Conservation (phyloP, 176 grass and related monocot species). For the Juncus inflexus region DNA sequence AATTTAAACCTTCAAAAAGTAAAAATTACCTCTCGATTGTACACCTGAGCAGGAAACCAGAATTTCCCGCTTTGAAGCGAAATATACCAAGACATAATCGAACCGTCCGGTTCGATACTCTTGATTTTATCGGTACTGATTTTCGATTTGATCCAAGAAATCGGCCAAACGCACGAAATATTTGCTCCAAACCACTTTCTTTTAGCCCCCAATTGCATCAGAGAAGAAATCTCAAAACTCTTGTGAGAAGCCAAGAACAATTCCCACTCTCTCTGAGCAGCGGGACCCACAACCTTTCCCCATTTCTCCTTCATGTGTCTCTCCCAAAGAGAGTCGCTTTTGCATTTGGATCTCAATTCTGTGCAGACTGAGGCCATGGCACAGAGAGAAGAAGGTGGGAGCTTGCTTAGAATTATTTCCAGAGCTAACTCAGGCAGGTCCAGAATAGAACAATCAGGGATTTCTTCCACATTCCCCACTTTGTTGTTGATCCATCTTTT, state of each 20-base stretch:
- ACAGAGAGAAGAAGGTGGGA: slow-evolving; percentile 55
- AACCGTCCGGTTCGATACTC: slow-evolving; percentile 45
- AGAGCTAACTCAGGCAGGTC: slow-evolving; percentile 86
- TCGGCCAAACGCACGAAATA: slow-evolving; percentile 66
- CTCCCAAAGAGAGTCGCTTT: slow-evolving; percentile 78
- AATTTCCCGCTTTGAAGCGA: slow-evolving; percentile 73
- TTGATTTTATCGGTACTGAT: slow-evolving; percentile 13
- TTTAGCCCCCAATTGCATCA: slow-evolving; percentile 21
- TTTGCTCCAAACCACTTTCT: slow-evolving; percentile 51
- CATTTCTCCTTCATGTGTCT: slow-evolving; percentile 79
- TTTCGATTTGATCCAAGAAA: slow-evolving; percentile 68
- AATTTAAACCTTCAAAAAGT: slow-evolving; percentile 1
- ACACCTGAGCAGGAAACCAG: slow-evolving; percentile 95
- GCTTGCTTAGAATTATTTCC: slow-evolving; percentile 73
- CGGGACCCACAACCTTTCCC: slow-evolving; percentile 57
- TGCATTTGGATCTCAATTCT: slow-evolving; percentile 52
- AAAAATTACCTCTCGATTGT: slow-evolving; percentile 86
- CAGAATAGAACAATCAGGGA: slow-evolving; percentile 42
- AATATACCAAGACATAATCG: slow-evolving; percentile 79
- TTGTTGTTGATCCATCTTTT: slow-evolving; percentile 45
- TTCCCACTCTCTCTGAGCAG: slow-evolving; percentile 53
- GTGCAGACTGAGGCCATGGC: slow-evolving; percentile 66
- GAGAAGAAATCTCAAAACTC: slow-evolving; percentile 8
- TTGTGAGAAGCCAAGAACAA: slow-evolving; percentile 42
- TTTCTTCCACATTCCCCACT: slow-evolving; percentile 32